Evolutionary conservation across 2,329 filamentous ascomycete genomes (phyloP), one percentile per base, ranked within the genome.

Genomic region (Diplodia sapinea): DNA sequence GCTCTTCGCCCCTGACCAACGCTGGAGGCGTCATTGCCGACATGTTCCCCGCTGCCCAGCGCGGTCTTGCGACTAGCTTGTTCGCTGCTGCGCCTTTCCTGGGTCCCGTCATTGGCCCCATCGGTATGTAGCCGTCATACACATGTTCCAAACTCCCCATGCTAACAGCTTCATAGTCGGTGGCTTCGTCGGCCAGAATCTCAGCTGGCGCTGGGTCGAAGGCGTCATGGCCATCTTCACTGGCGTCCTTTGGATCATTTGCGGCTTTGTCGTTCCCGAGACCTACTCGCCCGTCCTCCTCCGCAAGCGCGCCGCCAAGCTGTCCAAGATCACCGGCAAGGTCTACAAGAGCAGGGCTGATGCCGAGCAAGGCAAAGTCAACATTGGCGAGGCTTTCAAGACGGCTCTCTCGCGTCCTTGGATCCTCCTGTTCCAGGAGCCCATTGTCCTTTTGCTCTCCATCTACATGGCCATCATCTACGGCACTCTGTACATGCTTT

Each of bases 201-300:
- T 71, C 8, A 74, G 74, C 23, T 76, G 75, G 75, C 70, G 74
- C 26, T 74, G 72, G 73, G 69, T 74, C 12, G 55, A 69, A 23
- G 70, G 69, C 40, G 89, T 89, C 78, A 85, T 89, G 80, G 85
- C 87, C 65, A 86, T 82, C 69, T 76, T 79, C 61, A 78, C 79
- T 59, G 77, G 77, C 1, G 73, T 75, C 5, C 69, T 79, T 12
- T 80, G 78, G 72, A 75, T 81, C 71, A 67, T 84, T 49, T 85
- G 90, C 83, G 82, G 88, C 72, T 71, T 88, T 68, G 80, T 86
- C 69, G 82, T 91, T 33, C 89, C 89, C 0, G 89, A 91, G 79
- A 91, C 89, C 0, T 86, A 82, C 68, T 77, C 83, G 0, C 80
- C 83, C 3, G 89, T 84, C 68, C 87, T 91, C 70, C 84, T 91